Evolutionary conservation across 768 basidiomycete genomes (phyloP).

Genomic region (Epithele typhae): DNA sequence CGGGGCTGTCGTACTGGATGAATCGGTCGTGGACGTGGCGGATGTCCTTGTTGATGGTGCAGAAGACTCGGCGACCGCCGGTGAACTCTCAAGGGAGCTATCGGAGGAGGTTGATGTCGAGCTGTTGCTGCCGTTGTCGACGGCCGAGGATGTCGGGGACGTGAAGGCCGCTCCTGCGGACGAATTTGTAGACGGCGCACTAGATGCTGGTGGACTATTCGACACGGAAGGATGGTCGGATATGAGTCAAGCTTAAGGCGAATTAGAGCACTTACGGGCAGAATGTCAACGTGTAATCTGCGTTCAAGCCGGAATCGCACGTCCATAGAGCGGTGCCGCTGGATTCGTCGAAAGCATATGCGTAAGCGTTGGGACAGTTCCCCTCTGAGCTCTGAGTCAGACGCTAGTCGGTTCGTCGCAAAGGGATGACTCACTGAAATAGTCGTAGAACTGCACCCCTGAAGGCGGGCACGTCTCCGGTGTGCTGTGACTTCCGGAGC

Average conservation of each 20-base stretch:
- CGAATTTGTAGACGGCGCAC: constrained; percentile 60
- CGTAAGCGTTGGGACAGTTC: constrained; percentile 21
- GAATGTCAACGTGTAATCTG: constrained; percentile 28
- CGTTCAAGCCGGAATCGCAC: constrained; percentile 33
- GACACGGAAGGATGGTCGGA: too few species aligned
- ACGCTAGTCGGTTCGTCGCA: too few species aligned
- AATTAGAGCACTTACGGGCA: constrained; percentile 20
- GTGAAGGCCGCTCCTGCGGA: constrained; percentile 38
- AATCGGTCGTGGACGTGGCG: too few species aligned
- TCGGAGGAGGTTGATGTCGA: too few species aligned
- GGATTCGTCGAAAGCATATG: constrained; percentile 27
- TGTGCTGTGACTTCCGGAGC: constrained; percentile 49
- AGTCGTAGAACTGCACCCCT: constrained; percentile 35
- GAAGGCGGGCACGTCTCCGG: constrained; percentile 52
- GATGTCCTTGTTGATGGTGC: too few species aligned
- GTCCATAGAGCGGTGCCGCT: constrained; percentile 49
- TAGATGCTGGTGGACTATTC: too few species aligned
- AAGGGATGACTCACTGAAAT: constrained; percentile 34
- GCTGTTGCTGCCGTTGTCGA: too few species aligned
- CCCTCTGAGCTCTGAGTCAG: constrained; percentile 3
- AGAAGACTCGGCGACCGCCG: too few species aligned
- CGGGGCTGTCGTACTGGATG: too few species aligned
- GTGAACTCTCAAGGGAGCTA: too few species aligned
- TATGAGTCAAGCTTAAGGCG: too few species aligned
- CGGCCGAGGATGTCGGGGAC: too few species aligned